Percentiles rank a stretch among this genome's conserved stretches.
Evolutionary conservation across 164 flowering plant genomes (phyloP).

Genomic region (Magnolia officinalis): DNA sequence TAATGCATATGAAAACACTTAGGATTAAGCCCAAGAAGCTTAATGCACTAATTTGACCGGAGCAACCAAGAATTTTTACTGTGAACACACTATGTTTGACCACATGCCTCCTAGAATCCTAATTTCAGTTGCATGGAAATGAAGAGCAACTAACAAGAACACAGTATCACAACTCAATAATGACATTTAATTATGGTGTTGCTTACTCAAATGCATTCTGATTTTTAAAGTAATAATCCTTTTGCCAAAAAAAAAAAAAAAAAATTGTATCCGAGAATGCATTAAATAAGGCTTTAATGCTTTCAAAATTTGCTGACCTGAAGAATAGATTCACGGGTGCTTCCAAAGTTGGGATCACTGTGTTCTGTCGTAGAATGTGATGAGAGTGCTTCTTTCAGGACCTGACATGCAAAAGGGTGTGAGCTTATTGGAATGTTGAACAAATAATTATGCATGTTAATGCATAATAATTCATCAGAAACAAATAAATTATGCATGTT

Average conservation of each 20-base stretch:
- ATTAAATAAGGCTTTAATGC: conserved; percentile 1
- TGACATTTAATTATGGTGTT: no score
- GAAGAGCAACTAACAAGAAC: no score
- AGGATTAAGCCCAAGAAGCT: no score
- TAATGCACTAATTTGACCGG: no score
- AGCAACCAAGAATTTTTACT: no score
- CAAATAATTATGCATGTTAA: neutral
- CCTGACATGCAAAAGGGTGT: conserved; percentile 30
- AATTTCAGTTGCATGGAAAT: no score
- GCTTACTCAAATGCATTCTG: neutral
- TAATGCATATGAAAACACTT: no score
- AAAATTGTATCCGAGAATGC: neutral
- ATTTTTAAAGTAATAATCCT: neutral
- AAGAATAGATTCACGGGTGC: conserved; percentile 79
- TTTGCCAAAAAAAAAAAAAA: no score
- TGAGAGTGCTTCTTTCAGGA: conserved; percentile 57
- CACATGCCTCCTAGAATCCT: no score
- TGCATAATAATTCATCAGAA: neutral
- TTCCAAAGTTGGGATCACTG: conserved; percentile 51
- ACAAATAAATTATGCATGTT: neutral
- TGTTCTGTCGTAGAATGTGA: conserved; percentile 38
- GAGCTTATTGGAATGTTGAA: neutral
- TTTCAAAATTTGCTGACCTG: conserved; percentile 44
- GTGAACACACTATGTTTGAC: no score
- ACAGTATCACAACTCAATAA: neutral